These are phyloP conservation scores for Periglandula ipomoeae DNA, from an alignment of 2,329 filamentous ascomycete genomes.

Conservation along the genomic window DNA sequence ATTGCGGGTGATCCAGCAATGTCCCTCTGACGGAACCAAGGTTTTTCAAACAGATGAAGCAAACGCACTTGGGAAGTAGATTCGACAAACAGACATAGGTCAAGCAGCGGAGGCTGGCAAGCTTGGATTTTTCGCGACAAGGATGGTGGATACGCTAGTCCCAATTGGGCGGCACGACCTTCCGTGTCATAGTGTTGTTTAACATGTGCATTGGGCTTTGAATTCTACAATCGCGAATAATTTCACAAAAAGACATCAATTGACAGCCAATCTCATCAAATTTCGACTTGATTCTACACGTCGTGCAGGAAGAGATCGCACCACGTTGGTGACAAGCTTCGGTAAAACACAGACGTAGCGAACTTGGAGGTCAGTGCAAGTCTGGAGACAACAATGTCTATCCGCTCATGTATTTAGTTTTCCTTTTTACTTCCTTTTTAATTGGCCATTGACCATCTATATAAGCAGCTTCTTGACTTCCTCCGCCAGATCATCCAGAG, in stretches of 20 bases:
- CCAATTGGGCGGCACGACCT: constrained; percentile 23
- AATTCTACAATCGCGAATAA: background rate
- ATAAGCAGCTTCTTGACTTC: constrained; percentile 43
- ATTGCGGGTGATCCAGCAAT: background rate
- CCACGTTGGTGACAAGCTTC: too few relatives aligned
- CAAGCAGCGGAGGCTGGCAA: constrained; percentile 6
- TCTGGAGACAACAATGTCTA: background rate
- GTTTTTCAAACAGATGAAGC: background rate
- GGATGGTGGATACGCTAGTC: constrained; percentile 19
- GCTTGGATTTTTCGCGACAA: constrained; percentile 9
- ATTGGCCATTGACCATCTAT: constrained; percentile 2
- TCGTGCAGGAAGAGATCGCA: too few relatives aligned
- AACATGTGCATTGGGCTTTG: background rate
- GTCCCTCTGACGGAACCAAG: background rate
- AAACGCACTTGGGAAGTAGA: background rate
- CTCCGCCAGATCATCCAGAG: constrained; percentile 50
- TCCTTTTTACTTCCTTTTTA: background rate
- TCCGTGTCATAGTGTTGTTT: constrained; percentile 4
- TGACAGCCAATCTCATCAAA: too few relatives aligned
- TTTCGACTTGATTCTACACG: too few relatives aligned
- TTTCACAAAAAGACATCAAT: too few relatives aligned
- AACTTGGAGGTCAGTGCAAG: too few relatives aligned
- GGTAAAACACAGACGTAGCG: too few relatives aligned
- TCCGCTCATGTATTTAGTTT: background rate
- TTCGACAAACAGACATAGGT: background rate